These are phyloP conservation scores for Pseudonitzschia multiseries DNA, from an alignment of 108 stramenopile species.

Conservation along the genomic window DNA sequence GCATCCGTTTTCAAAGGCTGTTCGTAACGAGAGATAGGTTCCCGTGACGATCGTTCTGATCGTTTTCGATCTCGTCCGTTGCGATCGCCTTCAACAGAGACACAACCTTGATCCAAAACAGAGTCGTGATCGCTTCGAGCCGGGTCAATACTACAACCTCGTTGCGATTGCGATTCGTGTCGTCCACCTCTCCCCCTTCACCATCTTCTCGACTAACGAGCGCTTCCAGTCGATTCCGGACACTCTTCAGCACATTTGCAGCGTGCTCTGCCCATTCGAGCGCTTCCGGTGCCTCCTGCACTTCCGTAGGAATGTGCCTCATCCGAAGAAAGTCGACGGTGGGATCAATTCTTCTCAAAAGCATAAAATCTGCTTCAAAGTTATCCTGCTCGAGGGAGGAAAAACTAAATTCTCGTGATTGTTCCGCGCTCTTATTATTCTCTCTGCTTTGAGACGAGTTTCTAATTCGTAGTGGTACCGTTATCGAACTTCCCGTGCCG, in stretches of 20 bases:
- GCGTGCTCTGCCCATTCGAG: constrained; percentile 39
- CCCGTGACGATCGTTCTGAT: constrained; percentile 5
- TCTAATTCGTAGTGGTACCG: constrained; percentile 3
- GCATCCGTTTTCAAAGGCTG: constrained; percentile 48
- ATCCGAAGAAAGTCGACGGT: constrained; percentile 77
- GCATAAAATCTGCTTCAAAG: constrained; percentile 46
- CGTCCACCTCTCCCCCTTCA: not conserved
- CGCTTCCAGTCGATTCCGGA: constrained; percentile 42
- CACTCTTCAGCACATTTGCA: constrained; percentile 39
- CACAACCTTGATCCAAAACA: constrained; percentile 62
- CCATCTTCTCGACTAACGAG: not conserved
- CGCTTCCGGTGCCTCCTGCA: constrained; percentile 44
- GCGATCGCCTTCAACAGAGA: constrained; percentile 44
- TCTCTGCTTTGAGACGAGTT: constrained; percentile 12
- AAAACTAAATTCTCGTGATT: constrained; percentile 40
- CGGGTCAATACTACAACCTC: constrained; percentile 26
- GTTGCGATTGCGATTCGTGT: not conserved
- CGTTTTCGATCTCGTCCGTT: not conserved
- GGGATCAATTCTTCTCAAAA: constrained; percentile 57
- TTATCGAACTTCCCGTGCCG: constrained; percentile 24
- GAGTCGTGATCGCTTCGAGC: constrained; percentile 34
- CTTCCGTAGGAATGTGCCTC: constrained; percentile 70
- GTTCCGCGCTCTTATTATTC: not conserved
- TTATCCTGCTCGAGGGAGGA: constrained; percentile 53
- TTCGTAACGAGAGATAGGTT: constrained; percentile 45